These are phyloP conservation scores for Pichia sp. DNA, from an alignment of 1,139 yeast genomes.

Conservation along the genomic window DNA sequence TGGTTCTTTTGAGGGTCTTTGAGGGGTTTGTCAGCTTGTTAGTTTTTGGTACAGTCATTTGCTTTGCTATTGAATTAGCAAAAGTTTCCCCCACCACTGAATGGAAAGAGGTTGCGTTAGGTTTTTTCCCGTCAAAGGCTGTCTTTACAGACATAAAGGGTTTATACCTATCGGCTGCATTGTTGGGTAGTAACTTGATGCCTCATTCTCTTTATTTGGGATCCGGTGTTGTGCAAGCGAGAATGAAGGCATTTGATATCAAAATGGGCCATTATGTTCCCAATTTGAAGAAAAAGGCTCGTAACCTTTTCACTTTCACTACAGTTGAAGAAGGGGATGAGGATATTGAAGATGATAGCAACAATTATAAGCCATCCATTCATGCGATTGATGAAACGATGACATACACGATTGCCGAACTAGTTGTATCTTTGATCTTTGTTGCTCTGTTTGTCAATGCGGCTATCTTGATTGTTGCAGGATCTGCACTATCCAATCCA, in stretches of 20 bases:
- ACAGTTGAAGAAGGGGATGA: constrained; percentile 2
- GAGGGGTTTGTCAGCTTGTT: constrained; percentile 73
- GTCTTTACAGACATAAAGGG: constrained; percentile 70
- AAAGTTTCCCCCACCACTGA: constrained; percentile 45
- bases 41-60: constrained; percentile 76
- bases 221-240: constrained; percentile 86
- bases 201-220: constrained; percentile 93
- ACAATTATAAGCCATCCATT: constrained; percentile 53
- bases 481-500: constrained; percentile 65
- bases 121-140: constrained; percentile 72
- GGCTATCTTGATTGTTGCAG: constrained; percentile 79
- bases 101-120: constrained; percentile 40
- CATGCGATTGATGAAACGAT: constrained; percentile 66
- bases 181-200: constrained; percentile 96
- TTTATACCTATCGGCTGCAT: constrained; percentile 78
- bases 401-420: constrained; percentile 67
- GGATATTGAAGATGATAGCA: constrained; percentile 9
- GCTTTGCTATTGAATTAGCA: constrained; percentile 75
- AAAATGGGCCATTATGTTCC: constrained; percentile 49
- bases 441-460: constrained; percentile 84
- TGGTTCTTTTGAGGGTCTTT: constrained; percentile 70
- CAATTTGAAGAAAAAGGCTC: constrained; percentile 14
- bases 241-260: constrained; percentile 74
- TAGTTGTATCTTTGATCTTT: constrained; percentile 64
- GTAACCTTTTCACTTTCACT: constrained; percentile 17